phyloP scores from a whole-genome alignment of 768 basidiomycete species.

The Tricholoma saponaceum region DNA sequence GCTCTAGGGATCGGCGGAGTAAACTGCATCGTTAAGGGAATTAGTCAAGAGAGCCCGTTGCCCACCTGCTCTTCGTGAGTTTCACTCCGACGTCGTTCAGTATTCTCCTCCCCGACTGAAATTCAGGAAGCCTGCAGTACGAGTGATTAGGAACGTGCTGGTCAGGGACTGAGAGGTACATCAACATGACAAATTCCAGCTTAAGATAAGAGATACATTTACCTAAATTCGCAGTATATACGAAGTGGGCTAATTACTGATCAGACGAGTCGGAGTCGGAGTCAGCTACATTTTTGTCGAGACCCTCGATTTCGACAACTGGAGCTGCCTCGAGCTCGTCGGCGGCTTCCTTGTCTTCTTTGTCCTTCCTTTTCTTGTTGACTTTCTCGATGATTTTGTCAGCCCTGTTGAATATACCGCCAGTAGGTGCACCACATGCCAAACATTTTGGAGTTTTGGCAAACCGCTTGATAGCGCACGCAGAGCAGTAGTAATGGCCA shows the following conservation, averaged over 20 bases:
- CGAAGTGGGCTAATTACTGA: conserved; percentile 7
- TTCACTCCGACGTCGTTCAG: neutral
- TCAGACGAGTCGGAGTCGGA: conserved; percentile 31
- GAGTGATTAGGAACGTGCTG: neutral
- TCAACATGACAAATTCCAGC: neutral
- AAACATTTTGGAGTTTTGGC: conserved; percentile 93
- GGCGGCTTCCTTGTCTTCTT: conserved; percentile 47
- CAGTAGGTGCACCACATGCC: conserved; percentile 90
- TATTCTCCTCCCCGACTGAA: neutral
- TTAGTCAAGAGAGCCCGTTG: too few species aligned
- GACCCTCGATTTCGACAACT: conserved; percentile 59
- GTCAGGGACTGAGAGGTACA: neutral
- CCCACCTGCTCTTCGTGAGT: neutral
- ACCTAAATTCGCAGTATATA: neutral
- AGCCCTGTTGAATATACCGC: conserved; percentile 94
- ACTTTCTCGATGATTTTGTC: conserved; percentile 90
- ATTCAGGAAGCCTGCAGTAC: neutral
- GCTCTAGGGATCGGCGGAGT: too few species aligned
- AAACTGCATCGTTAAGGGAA: neutral
- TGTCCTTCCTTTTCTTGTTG: conserved; percentile 65
- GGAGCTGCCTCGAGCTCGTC: conserved; percentile 34
- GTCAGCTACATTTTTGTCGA: conserved; percentile 19
- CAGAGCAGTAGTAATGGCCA: conserved; percentile 93
- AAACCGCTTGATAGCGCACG: conserved; percentile 93
- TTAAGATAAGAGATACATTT: neutral